Base-by-base conservation (phyloP, 495 filamentous ascomycete species). In the Neurospora sp. region DNA sequence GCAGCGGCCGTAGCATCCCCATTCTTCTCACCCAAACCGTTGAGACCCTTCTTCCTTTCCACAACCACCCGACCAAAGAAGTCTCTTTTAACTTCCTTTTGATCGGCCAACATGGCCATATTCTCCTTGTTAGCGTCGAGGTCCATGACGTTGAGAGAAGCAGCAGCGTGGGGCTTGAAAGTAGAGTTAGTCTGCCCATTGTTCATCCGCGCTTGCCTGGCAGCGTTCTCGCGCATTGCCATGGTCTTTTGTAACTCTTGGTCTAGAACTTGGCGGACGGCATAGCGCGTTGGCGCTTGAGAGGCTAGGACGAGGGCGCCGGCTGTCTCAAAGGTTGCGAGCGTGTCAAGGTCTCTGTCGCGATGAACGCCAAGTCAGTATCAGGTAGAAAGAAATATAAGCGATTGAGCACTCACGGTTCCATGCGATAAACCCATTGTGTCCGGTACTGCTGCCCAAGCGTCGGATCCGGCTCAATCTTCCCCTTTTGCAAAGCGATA, bases 401-500 rank as follows among this genome's bases (percentile, higher is more conserved):
- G 48, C 40, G 40, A 31, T 27, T 38, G 48, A 70, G 61, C 70
- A 89, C 91, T 85, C 85, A 94, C 88, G 96, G 96, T 77, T 98
- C 94, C 95, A 99, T 96, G 40, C 96, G 89, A 79, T 96, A 97
- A 12, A 95, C 90, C 90, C 91, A 97, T 75, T 86, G 83, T 42
- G 83, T 89, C 84, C 74, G 84, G 82, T 74, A 86, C 77, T 69
- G 74, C 8, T 73, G 75, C 11, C 85, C 83, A 70, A 86, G 81
- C 71, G 77, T 75, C 8, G 77, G 71, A 5, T 78, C 81, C n/a
- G 84, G 85, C 74, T 97, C 94, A 41, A 99, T 87, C 75, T 90
- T 90, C 3, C 91, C 91, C 76, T 89, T 90, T 76, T 97, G 92
- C 81, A 97, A 94, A 5, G 87, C 88, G 35, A 98, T 90, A 5